Evolutionary conservation across 148 eudicot species (phyloP).

Genomic region (Chenopodium quinoa): DNA sequence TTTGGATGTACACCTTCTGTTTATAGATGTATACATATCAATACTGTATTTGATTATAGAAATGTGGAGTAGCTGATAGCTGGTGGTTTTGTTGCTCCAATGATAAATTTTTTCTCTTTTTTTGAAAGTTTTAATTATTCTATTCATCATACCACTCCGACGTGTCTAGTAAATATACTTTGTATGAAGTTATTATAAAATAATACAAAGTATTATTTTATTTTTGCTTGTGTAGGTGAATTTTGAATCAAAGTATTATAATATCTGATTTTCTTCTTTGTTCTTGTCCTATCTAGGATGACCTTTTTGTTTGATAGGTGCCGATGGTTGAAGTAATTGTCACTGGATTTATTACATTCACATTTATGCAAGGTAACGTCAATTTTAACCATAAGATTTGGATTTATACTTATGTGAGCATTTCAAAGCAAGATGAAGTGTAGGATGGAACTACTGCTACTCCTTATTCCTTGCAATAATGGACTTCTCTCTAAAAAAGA

Average conservation of each 20-base stretch:
- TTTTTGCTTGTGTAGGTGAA: background rate
- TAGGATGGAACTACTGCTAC: too few species aligned
- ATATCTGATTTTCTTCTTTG: background rate
- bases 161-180: too few species aligned
- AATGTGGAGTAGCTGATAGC: background rate
- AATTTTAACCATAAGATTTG: background rate
- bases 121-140: too few species aligned
- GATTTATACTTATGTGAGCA: background rate
- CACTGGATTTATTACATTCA: background rate
- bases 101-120: too few species aligned
- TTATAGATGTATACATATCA: background rate
- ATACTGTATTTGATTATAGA: background rate
- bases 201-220: too few species aligned
- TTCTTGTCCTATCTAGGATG: background rate
- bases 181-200: too few species aligned
- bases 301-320: background rate
- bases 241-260: too few species aligned
- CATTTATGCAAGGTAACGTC: conserved; percentile 6
- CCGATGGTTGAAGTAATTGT: background rate
- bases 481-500: too few species aligned
- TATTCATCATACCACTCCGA: too few species aligned
- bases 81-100: background rate
- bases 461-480: too few species aligned
- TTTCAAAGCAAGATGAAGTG: background rate
- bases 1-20: too few species aligned